These are phyloP conservation scores for Gamarada debralockiae DNA, from an alignment of 495 filamentous ascomycete genomes.

Conservation along the genomic window DNA sequence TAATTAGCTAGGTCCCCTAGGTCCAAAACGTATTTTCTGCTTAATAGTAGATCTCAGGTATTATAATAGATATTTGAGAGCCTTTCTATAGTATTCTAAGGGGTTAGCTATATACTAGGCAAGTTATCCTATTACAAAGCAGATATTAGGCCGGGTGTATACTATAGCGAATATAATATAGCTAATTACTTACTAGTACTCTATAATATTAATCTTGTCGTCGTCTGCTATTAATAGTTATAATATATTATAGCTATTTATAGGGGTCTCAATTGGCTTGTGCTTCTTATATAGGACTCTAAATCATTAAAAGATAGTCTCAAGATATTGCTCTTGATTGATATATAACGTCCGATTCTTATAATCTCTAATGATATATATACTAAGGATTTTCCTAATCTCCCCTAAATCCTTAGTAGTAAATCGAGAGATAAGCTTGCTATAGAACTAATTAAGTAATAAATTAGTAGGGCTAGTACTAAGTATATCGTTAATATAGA, in stretches of 20 bases:
- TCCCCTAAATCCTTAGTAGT: background rate
- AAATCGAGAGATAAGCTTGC: no score
- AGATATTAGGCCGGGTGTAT: background rate
- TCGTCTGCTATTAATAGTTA: background rate
- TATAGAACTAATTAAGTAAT: background rate
- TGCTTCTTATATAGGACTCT: background rate
- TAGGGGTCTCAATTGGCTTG: background rate
- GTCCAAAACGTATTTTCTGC: background rate
- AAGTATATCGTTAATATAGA: background rate
- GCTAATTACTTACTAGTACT: background rate
- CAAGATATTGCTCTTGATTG: background rate
- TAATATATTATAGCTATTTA: background rate
- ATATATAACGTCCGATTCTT: background rate
- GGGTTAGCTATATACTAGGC: background rate
- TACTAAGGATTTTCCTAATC: background rate
- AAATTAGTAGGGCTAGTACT: background rate
- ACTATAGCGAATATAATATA: background rate
- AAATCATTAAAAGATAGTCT: background rate
- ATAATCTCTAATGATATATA: background rate
- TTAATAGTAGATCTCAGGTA: background rate
- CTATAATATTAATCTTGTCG: background rate
- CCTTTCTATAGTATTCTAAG: background rate
- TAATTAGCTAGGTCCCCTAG: background rate
- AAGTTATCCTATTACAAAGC: background rate
- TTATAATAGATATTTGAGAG: no score